Evolutionary conservation across 2,329 filamentous ascomycete species (phyloP).

Genomic region (Thelonectria olida): DNA sequence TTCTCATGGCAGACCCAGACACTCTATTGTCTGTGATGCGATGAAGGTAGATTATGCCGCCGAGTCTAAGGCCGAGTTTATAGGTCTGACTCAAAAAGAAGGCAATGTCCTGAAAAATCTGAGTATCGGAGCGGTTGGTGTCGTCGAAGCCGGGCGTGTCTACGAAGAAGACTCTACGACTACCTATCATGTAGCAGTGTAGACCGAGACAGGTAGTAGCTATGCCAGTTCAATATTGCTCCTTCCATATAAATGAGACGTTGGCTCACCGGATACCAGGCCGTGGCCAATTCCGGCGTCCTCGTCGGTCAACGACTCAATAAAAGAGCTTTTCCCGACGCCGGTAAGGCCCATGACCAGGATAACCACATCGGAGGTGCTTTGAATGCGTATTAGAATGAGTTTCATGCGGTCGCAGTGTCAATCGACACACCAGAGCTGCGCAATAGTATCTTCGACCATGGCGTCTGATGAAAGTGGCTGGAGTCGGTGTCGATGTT

Average conservation of each 20-base stretch:
- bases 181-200: background rate
- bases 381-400: background rate
- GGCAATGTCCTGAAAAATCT: background rate
- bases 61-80: background rate
- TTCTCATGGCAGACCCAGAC: background rate
- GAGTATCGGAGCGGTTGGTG: background rate
- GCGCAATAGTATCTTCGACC: background rate
- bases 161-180: background rate
- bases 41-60: conserved; percentile 7
- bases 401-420: background rate
- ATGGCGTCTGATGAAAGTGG: too few species aligned
- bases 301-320: background rate
- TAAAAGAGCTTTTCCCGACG: background rate
- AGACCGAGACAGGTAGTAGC: background rate
- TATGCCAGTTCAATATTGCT: background rate
- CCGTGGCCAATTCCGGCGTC: background rate
- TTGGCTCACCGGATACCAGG: background rate
- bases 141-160: conserved; percentile 1
- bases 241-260: background rate
- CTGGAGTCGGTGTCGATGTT: too few species aligned
- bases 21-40: conserved; percentile 15
- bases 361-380: background rate
- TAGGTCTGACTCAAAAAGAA: background rate
- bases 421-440: background rate
- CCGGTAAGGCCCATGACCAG: conserved; percentile 2